Evolutionary conservation across 2,329 filamentous ascomycete genomes (phyloP).

Genomic region (Exophiala spinifera): DNA sequence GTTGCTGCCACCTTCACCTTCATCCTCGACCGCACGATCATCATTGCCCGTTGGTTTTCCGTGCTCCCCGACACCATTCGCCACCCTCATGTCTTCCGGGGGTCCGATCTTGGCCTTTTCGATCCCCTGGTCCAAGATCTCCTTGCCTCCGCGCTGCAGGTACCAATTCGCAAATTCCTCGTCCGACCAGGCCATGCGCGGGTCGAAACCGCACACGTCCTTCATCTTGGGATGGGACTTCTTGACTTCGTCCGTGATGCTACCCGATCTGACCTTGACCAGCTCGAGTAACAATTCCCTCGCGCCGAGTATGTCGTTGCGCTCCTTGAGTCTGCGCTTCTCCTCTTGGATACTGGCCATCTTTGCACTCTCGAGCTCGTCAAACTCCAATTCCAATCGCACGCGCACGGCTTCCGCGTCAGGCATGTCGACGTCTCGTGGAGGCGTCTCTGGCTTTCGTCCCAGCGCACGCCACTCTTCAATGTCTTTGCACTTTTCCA

Average conservation of each 20-base stretch:
- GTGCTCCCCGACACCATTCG: slow-evolving; percentile 18
- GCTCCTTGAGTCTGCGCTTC: slow-evolving; percentile 34
- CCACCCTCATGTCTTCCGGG: slow-evolving; percentile 38
- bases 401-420: too few species aligned
- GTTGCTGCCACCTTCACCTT: slow-evolving; percentile 28
- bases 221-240: slow-evolving; percentile 46
- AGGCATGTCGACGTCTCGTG: slow-evolving; percentile 25
- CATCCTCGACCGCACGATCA: slow-evolving; percentile 35
- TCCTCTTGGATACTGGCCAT: slow-evolving; percentile 38
- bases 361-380: slow-evolving; percentile 39
- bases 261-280: slow-evolving; percentile 42
- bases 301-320: slow-evolving; percentile 41
- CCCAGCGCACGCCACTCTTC: slow-evolving; percentile 25
- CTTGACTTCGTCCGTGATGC: slow-evolving; percentile 43
- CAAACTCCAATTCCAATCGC: slow-evolving; percentile 23
- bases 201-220: slow-evolving; percentile 49
- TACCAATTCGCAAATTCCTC: slow-evolving; percentile 50
- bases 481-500: slow-evolving; percentile 24
- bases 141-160: slow-evolving; percentile 36
- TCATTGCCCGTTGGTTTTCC: too few species aligned
- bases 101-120: slow-evolving; percentile 28
- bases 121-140: slow-evolving; percentile 26
- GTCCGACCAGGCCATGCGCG: slow-evolving; percentile 47
- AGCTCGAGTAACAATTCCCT: slow-evolving; percentile 43
- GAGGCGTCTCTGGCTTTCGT: slow-evolving; percentile 29